Conservation (phyloP, 202 grass and related monocot species). For the Setaria italica region DNA sequence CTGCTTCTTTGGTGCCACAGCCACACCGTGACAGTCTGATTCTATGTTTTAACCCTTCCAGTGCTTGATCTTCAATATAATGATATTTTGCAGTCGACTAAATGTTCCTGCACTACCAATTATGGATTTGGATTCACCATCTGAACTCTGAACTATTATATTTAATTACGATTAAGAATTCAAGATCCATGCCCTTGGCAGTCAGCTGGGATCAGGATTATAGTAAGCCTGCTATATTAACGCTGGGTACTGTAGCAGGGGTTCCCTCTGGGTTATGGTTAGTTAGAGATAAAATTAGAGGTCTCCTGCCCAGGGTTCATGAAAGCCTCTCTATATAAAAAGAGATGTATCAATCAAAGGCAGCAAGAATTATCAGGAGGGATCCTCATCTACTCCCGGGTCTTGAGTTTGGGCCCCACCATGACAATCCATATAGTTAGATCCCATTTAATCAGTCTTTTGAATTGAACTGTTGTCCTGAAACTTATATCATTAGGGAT, state of each 20-base stretch:
- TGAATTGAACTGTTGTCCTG: conserved; percentile 9
- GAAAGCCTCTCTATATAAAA: too few relatives aligned
- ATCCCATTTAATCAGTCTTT: conserved; percentile 8
- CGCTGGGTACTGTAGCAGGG: too few relatives aligned
- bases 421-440: not conserved
- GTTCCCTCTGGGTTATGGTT: too few relatives aligned
- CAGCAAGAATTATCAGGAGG: too few relatives aligned
- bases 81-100: not conserved
- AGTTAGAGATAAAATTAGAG: too few relatives aligned
- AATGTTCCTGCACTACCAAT: not conserved
- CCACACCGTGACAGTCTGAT: not conserved
- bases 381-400: too few relatives aligned
- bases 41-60: not conserved
- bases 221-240: too few relatives aligned
- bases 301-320: too few relatives aligned
- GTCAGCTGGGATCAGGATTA: too few relatives aligned
- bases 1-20: not conserved
- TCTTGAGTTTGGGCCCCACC: too few relatives aligned
- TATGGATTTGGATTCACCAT: not conserved
- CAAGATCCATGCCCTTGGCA: too few relatives aligned
- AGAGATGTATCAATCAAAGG: too few relatives aligned
- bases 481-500: not conserved
- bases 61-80: not conserved
- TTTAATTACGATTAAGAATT: not conserved
- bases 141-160: not conserved